Conservation (phyloP, 495 filamentous ascomycete genomes). For the Thermothielavioides terrestris region DNA sequence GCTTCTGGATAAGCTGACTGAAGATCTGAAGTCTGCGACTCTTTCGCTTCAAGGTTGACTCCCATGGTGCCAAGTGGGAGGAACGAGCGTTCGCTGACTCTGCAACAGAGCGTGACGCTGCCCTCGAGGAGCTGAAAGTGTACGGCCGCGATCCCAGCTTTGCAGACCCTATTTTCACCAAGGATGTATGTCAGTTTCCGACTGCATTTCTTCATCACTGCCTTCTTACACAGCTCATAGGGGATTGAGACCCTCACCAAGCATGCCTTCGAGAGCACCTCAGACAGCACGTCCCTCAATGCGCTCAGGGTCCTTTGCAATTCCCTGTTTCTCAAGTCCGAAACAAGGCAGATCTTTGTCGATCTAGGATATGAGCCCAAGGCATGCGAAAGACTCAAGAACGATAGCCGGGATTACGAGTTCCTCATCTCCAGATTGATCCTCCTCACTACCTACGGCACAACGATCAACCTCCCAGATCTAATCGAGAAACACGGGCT, state of each 20-base stretch:
- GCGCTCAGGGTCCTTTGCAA: constrained; percentile 86
- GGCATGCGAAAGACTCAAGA: constrained; percentile 64
- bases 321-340: constrained; percentile 60
- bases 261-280: constrained; percentile 60
- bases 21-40: constrained; percentile 47
- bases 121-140: constrained; percentile 68
- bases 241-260: constrained; percentile 64
- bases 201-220: background rate
- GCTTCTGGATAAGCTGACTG: constrained; percentile 48
- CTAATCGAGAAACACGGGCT: constrained; percentile 65
- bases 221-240: constrained; percentile 36
- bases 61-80: background rate
- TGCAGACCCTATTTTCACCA: constrained; percentile 74
- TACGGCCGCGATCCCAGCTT: constrained; percentile 61
- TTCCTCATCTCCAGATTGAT: constrained; percentile 77
- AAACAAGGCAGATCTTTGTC: constrained; percentile 71
- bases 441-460: constrained; percentile 79
- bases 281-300: constrained; percentile 55
- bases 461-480: constrained; percentile 55
- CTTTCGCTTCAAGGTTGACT: constrained; percentile 51
- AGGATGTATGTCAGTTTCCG: constrained; percentile 44
- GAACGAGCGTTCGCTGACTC: background rate
- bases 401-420: constrained; percentile 74
- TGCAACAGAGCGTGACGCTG: constrained; percentile 48
- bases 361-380: constrained; percentile 66